phyloP scores from a whole-genome alignment of 345 rosid genomes.

The Combretum micranthum region DNA sequence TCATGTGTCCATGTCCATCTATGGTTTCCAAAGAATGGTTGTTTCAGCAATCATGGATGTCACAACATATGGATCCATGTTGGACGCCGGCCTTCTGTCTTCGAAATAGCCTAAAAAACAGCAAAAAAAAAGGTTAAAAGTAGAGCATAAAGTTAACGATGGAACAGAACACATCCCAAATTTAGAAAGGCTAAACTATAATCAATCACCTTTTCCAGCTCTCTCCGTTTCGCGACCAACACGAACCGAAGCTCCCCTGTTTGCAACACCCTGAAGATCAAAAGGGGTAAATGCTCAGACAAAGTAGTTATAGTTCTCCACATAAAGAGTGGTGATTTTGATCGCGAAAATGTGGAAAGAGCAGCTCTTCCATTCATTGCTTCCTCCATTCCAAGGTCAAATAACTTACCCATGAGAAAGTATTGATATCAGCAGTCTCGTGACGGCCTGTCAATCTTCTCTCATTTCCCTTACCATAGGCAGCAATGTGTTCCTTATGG shows the following conservation, averaged over 20 bases:
- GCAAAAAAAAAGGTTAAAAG: constrained; percentile 17
- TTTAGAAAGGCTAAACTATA: too few species aligned
- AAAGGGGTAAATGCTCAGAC: too few species aligned
- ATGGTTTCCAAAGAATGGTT: constrained; percentile 61
- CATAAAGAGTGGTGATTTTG: not conserved
- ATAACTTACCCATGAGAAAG: constrained; percentile 56
- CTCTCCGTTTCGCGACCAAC: constrained; percentile 80
- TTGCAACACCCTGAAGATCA: constrained; percentile 56
- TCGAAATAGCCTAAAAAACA: constrained; percentile 57
- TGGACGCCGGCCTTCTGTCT: constrained; percentile 84
- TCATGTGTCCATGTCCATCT: constrained; percentile 2
- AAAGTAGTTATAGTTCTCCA: not conserved
- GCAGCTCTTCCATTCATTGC: not conserved
- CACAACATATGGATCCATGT: constrained; percentile 89
- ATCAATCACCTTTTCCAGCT: constrained; percentile 40
- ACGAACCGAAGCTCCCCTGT: constrained; percentile 78
- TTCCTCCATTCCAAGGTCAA: not conserved
- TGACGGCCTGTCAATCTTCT: constrained; percentile 72
- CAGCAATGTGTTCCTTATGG: constrained; percentile 75
- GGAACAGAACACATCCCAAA: not conserved
- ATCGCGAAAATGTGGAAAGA: not conserved
- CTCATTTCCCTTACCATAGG: constrained; percentile 80
- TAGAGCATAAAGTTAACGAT: not conserved
- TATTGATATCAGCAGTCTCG: constrained; percentile 77
- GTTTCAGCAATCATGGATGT: constrained; percentile 83